phyloP scores from a whole-genome alignment of 768 basidiomycete species.

The Amanita thiersii region DNA sequence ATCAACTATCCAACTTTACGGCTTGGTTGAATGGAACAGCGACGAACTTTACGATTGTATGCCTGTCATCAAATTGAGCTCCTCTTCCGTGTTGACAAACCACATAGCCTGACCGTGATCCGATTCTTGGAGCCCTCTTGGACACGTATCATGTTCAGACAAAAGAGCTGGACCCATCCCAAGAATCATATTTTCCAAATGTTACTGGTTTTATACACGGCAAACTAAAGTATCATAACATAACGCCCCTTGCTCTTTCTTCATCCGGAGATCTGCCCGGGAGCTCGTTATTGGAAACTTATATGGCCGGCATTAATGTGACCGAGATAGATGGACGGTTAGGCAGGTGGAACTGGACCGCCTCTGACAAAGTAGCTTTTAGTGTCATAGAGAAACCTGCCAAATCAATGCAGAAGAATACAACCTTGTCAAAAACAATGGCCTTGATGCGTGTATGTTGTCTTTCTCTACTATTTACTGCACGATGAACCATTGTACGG shows the following conservation, averaged over 20 bases:
- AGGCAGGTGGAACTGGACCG: slow-evolving; percentile 67
- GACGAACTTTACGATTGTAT: slow-evolving; percentile 59
- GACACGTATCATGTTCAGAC: slow-evolving; percentile 39
- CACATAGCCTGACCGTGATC: slow-evolving; percentile 39
- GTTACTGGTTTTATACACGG: slow-evolving; percentile 76
- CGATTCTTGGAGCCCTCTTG: slow-evolving; percentile 36
- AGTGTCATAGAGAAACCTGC: slow-evolving; percentile 58
- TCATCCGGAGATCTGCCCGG: background rate
- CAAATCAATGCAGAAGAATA: slow-evolving; percentile 22
- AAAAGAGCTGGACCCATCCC: slow-evolving; percentile 31
- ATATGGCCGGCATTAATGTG: slow-evolving; percentile 41
- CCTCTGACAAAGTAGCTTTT: slow-evolving; percentile 51
- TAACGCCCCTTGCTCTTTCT: slow-evolving; percentile 39
- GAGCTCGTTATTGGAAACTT: slow-evolving; percentile 21
- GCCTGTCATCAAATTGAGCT: slow-evolving; percentile 15
- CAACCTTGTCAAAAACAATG: slow-evolving; percentile 33
- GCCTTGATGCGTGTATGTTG: slow-evolving; percentile 56
- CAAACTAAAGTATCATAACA: slow-evolving; percentile 51
- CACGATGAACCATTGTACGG: slow-evolving; percentile 1
- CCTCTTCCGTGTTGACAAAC: slow-evolving; percentile 1
- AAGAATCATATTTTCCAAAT: slow-evolving; percentile 62
- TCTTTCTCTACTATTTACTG: slow-evolving; percentile 5
- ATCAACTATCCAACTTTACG: slow-evolving; percentile 65
- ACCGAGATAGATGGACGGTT: slow-evolving; percentile 39
- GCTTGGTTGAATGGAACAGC: slow-evolving; percentile 65